phyloP scores from a whole-genome alignment of 768 basidiomycete species.

The Kwoniella sp. region DNA sequence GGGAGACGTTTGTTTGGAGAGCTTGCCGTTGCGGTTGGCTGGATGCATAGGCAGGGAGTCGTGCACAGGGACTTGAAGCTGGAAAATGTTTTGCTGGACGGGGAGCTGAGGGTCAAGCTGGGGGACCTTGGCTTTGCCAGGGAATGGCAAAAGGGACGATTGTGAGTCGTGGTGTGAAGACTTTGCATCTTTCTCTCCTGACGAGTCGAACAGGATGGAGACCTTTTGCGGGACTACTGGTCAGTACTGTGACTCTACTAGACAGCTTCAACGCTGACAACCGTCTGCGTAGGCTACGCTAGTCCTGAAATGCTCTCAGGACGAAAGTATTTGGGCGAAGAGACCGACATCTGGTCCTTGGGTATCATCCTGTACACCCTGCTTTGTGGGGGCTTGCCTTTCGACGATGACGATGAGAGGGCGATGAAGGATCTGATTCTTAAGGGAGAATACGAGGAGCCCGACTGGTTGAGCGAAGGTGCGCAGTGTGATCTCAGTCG shows the following conservation, averaged over 20 bases:
- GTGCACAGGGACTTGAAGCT: conserved; percentile 96
- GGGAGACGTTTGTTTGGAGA: conserved; percentile 89
- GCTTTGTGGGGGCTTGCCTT: conserved; percentile 81
- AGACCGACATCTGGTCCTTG: conserved; percentile 94
- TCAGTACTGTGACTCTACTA: conserved; percentile 48
- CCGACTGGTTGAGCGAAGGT: conserved; percentile 86
- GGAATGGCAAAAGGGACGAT: conserved; percentile 56
- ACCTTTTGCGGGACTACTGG: conserved; percentile 95
- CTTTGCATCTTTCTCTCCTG: no score
- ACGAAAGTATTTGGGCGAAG: conserved; percentile 80
- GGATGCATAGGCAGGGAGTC: conserved; percentile 85
- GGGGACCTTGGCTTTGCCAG: conserved; percentile 94
- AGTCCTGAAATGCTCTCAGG: conserved; percentile 87
- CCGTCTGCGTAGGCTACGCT: conserved; percentile 56
- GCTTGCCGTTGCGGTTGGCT: conserved; percentile 84
- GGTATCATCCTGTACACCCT: conserved; percentile 87
- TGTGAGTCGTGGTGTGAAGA: conserved; percentile 23
- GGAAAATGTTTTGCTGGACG: conserved; percentile 89
- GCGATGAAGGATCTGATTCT: conserved; percentile 81
- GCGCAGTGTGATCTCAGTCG: conserved; percentile 21
- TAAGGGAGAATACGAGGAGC: conserved; percentile 81
- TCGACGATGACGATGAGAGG: conserved; percentile 74
- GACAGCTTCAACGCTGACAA: neutral
- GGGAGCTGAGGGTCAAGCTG: conserved; percentile 82
- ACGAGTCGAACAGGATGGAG: conserved; percentile 62